phyloP scores from a whole-genome alignment of 352 stramenopile genomes.

The Discostella stelligera region DNA sequence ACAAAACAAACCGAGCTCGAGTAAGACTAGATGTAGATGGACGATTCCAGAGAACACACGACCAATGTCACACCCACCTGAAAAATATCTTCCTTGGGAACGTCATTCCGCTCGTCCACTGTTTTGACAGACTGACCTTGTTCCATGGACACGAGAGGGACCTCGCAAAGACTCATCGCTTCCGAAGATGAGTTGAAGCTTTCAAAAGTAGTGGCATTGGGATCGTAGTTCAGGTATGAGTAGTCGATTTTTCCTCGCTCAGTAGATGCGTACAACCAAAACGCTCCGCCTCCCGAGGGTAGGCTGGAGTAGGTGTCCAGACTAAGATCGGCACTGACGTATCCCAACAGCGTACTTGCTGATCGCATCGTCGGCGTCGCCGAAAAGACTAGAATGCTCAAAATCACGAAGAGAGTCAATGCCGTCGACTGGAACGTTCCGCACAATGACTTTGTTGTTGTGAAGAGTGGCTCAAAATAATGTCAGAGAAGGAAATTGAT shows the following conservation, averaged over 20 bases:
- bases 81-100: constrained; percentile 56
- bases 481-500: no score
- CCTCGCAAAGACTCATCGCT: constrained; percentile 20
- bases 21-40: not conserved
- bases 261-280: constrained; percentile 42
- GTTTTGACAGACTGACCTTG: constrained; percentile 34
- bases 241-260: constrained; percentile 1
- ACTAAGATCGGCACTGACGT: not conserved
- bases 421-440: constrained; percentile 27
- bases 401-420: constrained; percentile 41
- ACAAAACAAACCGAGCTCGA: not conserved
- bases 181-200: not conserved
- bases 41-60: not conserved
- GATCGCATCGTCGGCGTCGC: not conserved
- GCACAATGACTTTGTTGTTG: no score
- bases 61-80: constrained; percentile 21
- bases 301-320: not conserved
- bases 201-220: constrained; percentile 8
- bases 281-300: not conserved
- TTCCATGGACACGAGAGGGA: constrained; percentile 43
- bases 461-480: no score
- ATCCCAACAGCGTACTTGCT: not conserved
- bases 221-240: constrained; percentile 4
- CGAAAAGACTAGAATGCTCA: constrained; percentile 31
- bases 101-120: constrained; percentile 27